Conservation (phyloP, 1,284 basidiomycete genomes). For the Retiboletus flavoniger region DNA sequence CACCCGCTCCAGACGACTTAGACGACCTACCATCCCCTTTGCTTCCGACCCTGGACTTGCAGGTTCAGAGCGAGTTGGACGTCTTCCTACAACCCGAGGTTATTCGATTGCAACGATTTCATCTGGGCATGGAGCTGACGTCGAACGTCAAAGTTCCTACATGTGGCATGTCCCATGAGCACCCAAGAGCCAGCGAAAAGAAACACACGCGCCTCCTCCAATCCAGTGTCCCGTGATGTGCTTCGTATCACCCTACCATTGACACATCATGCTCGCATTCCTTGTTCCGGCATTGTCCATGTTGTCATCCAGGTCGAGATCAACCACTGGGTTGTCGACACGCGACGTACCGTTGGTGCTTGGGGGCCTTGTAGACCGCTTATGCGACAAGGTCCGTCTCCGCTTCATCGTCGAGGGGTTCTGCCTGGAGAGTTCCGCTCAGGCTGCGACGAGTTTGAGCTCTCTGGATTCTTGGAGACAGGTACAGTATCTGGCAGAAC, state of each 20-base stretch:
- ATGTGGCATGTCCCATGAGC: background rate
- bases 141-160: conserved; percentile 70
- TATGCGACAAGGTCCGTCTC: conserved; percentile 88
- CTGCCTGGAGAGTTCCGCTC: conserved; percentile 71
- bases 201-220: conserved; percentile 74
- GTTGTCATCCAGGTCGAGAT: conserved; percentile 58
- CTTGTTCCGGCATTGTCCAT: conserved; percentile 11
- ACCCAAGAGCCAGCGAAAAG: background rate
- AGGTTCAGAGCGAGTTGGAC: conserved; percentile 20
- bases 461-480: conserved; percentile 72
- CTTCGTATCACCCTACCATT: conserved; percentile 40
- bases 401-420: conserved; percentile 81
- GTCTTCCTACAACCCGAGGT: conserved; percentile 94
- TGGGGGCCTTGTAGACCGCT: conserved; percentile 24
- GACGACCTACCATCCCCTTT: conserved; percentile 75
- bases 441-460: conserved; percentile 57
- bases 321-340: conserved; percentile 58
- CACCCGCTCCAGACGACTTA: conserved; percentile 72
- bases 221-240: conserved; percentile 84
- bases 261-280: conserved; percentile 15
- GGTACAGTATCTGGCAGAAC: conserved; percentile 66
- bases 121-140: conserved; percentile 92
- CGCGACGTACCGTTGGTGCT: conserved; percentile 32
- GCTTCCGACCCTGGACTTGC: conserved; percentile 74
- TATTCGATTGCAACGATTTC: conserved; percentile 86